These are phyloP conservation scores for Aspergillus bombycis DNA, from an alignment of 2,329 filamentous ascomycete species.

Conservation along the genomic window DNA sequence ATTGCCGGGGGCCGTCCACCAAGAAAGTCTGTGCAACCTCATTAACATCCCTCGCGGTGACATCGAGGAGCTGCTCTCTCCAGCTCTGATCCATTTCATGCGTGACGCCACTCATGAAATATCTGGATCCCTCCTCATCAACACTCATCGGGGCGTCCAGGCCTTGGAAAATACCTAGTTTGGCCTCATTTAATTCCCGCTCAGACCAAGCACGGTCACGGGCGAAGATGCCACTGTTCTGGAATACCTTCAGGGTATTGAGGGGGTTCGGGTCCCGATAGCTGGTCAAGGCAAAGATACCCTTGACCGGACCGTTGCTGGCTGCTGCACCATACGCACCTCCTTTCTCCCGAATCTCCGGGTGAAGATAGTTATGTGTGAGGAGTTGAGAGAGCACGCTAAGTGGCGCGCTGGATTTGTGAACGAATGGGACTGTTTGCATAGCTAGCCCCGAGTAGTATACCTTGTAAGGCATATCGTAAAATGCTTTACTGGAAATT, in stretches of 20 bases:
- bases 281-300: constrained; percentile 90
- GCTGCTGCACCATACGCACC: constrained; percentile 94
- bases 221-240: constrained; percentile 80
- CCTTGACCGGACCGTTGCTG: constrained; percentile 76
- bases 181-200: constrained; percentile 90
- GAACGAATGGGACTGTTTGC: constrained; percentile 80
- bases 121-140: constrained; percentile 81
- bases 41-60: constrained; percentile 77
- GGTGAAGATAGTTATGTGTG: constrained; percentile 94
- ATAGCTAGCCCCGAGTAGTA: constrained; percentile 87
- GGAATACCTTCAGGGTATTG: constrained; percentile 85
- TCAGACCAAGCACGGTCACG: constrained; percentile 78
- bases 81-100: constrained; percentile 86
- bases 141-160: constrained; percentile 88
- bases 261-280: constrained; percentile 95
- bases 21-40: constrained; percentile 81
- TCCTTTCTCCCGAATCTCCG: constrained; percentile 96
- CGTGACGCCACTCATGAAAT: constrained; percentile 82
- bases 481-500: constrained; percentile 72
- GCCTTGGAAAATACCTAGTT: constrained; percentile 89
- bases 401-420: constrained; percentile 74
- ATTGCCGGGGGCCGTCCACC: constrained; percentile 65
- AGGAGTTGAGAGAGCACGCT: constrained; percentile 89
- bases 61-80: constrained; percentile 83
- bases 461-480: constrained; percentile 93